Conservation (phyloP, 805 yeast genomes). For the Hyphopichia homilentoma region DNA sequence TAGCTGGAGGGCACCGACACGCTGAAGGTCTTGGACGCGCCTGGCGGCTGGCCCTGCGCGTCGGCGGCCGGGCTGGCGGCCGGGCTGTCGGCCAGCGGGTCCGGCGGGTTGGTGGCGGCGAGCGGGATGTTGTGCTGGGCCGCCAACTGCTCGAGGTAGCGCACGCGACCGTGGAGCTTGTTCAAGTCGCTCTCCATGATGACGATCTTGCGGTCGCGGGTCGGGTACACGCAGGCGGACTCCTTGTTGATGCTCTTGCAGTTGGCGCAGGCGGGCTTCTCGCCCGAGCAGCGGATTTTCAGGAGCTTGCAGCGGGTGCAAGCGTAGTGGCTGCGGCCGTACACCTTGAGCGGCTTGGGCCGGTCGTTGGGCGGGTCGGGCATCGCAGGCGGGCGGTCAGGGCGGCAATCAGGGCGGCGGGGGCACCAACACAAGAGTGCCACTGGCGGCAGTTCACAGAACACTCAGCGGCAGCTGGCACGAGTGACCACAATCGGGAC, state of each 20-base stretch:
- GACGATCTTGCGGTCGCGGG: conserved; percentile 37
- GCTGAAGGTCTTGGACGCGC: too few species aligned
- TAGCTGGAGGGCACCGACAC: too few species aligned
- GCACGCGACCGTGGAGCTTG: conserved; percentile 28
- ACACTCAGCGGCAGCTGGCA: too few species aligned
- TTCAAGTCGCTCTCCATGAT: conserved; percentile 41
- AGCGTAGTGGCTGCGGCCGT: conserved; percentile 41
- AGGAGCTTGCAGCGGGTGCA: conserved; percentile 39
- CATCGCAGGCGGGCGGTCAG: too few species aligned
- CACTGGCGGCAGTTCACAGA: too few species aligned
- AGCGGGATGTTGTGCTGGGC: not conserved
- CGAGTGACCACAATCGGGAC: too few species aligned
- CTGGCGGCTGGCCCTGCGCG: not conserved
- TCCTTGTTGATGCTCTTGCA: conserved; percentile 31
- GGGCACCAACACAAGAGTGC: too few species aligned
- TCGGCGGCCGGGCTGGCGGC: not conserved
- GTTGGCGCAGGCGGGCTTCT: conserved; percentile 37
- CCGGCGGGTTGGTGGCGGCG: not conserved
- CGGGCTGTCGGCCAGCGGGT: not conserved
- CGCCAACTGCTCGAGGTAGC: conserved; percentile 19
- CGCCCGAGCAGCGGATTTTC: conserved; percentile 41
- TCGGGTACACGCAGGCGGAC: conserved; percentile 32
- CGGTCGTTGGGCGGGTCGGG: too few species aligned
- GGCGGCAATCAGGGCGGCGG: too few species aligned
- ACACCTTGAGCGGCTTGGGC: conserved; percentile 36